Percentiles rank a stretch among this genome's conserved stretches.
Conservation (phyloP, 495 filamentous ascomycete species). For the Aspergillus avenaceus region DNA sequence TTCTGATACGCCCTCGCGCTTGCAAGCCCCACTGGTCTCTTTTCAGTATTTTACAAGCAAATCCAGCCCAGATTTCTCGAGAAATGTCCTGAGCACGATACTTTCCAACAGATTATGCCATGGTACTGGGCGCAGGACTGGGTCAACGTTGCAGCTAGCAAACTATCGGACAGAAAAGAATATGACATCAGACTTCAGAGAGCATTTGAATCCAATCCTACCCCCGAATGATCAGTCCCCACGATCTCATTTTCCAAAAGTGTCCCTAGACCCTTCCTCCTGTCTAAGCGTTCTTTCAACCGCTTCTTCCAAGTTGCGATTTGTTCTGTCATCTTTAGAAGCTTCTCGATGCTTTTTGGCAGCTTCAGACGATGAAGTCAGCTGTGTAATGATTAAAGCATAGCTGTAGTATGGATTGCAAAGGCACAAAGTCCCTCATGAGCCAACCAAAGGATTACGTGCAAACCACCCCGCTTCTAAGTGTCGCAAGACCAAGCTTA, state of each 20-base stretch:
- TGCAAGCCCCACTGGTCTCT: background rate
- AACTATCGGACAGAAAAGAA: background rate
- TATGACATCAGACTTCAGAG: background rate
- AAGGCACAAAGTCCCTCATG: no score
- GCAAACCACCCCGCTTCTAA: no score
- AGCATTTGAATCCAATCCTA: constrained; percentile 2
- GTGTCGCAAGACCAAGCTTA: no score
- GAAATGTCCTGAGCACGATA: background rate
- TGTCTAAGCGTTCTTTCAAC: constrained; percentile 6
- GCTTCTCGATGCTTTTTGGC: no score
- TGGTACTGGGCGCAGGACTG: background rate
- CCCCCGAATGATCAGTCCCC: constrained; percentile 52
- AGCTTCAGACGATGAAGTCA: no score
- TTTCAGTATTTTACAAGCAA: background rate
- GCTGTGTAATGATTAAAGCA: no score
- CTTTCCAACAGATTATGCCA: background rate
- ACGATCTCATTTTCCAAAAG: constrained; percentile 96
- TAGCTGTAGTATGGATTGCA: no score
- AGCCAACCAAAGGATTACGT: no score
- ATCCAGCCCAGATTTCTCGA: background rate
- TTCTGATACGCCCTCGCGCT: background rate
- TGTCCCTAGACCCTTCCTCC: constrained; percentile 35
- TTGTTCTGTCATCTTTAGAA: background rate
- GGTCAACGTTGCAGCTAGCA: background rate
- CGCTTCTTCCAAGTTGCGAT: background rate